A percentile compares a stretch with the other conserved stretches of the same genome.
phyloP scores from a whole-genome alignment of 176 grass and related monocot species.

The Phoenix dactylifera region DNA sequence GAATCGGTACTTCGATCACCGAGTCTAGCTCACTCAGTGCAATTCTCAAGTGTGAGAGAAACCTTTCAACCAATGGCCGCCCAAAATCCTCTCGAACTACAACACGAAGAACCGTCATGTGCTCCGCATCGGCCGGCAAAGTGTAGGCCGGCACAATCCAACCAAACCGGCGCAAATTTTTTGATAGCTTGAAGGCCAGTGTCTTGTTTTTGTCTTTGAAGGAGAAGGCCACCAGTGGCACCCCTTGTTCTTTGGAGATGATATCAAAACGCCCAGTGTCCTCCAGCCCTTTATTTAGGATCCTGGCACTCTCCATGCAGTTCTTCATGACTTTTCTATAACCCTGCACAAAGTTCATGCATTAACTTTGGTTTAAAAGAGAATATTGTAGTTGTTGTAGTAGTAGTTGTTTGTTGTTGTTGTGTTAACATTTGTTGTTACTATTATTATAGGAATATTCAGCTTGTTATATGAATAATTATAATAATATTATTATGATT shows the following conservation, averaged over 20 bases:
- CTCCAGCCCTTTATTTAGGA: constrained; percentile 42
- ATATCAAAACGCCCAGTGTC: constrained; percentile 41
- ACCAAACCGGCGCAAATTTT: constrained; percentile 43
- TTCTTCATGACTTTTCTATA: constrained; percentile 79
- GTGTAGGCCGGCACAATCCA: constrained; percentile 94
- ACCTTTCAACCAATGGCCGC: constrained; percentile 40
- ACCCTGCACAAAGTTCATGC: constrained; percentile 25
- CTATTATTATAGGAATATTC: no score
- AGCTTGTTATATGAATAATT: no score
- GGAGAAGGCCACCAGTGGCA: constrained; percentile 82
- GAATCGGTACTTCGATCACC: constrained; percentile 20
- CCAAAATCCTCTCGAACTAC: constrained; percentile 43
- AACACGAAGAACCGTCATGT: constrained; percentile 48
- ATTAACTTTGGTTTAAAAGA: not conserved
- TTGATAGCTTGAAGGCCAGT: constrained; percentile 45
- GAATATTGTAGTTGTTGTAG: not conserved
- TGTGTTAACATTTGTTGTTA: no score
- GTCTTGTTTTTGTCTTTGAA: constrained; percentile 32
- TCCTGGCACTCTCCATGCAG: constrained; percentile 71
- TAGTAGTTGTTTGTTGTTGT: not conserved
- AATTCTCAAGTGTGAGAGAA: constrained; percentile 47
- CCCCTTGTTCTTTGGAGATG: constrained; percentile 72
- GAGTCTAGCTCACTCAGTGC: constrained; percentile 36
- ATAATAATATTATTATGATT: no score
- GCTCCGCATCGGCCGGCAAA: constrained; percentile 62